phyloP scores from a whole-genome alignment of 768 basidiomycete species.

The Tricholoma flavovirens region DNA sequence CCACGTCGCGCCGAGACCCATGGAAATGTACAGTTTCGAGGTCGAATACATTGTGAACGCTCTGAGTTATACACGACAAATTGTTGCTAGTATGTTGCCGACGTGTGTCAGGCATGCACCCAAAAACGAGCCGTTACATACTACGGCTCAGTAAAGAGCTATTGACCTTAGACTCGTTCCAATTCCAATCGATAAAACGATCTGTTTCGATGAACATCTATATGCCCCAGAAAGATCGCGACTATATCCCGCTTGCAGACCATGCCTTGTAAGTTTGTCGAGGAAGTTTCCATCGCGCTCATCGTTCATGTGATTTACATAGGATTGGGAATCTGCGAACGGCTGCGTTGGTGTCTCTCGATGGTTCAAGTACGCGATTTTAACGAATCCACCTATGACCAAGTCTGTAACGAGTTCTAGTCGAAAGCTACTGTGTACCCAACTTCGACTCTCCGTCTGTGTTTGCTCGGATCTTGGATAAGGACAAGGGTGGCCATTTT shows the following conservation, averaged over 20 bases:
- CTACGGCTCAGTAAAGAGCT: neutral
- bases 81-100: too few species aligned
- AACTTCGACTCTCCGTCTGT: constrained; percentile 92
- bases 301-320: constrained; percentile 10
- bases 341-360: constrained; percentile 76
- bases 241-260: constrained; percentile 71
- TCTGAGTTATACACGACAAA: too few species aligned
- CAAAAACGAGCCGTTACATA: neutral
- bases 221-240: constrained; percentile 48
- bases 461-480: constrained; percentile 86
- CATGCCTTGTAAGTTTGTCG: constrained; percentile 62
- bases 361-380: constrained; percentile 61
- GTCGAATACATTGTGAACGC: too few species aligned
- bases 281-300: neutral
- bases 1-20: too few species aligned
- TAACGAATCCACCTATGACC: neutral
- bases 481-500: constrained; percentile 90
- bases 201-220: constrained; percentile 43
- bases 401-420: constrained; percentile 27
- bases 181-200: constrained; percentile 5
- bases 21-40: too few species aligned
- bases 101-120: neutral
- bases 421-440: constrained; percentile 90
- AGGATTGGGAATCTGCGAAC: constrained; percentile 84
- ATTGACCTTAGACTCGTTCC: neutral